These are phyloP conservation scores for Fusarium pininemorale DNA, from an alignment of 2,329 filamentous ascomycete species.

Conservation along the genomic window DNA sequence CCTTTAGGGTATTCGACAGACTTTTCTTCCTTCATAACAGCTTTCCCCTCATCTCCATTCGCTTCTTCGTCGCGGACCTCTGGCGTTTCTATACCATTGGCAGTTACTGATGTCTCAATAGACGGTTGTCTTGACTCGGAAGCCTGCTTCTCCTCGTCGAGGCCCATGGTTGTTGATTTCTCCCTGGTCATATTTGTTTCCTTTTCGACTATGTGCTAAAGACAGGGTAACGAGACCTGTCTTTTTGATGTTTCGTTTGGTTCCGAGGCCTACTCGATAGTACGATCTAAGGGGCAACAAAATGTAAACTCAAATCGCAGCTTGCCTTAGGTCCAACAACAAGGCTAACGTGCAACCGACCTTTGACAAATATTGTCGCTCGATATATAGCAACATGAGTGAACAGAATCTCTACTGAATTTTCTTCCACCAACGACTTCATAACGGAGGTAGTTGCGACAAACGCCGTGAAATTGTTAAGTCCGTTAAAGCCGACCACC, in stretches of 20 bases:
- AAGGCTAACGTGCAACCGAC: neutral
- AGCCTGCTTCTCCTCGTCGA: neutral
- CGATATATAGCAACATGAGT: rapidly evolving
- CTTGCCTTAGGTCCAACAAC: rapidly evolving
- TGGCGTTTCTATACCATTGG: neutral
- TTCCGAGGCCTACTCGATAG: rapidly evolving
- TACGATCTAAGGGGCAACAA: neutral
- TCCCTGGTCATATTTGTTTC: rapidly evolving
- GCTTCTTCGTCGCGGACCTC: rapidly evolving
- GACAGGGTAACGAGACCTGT: rapidly evolving
- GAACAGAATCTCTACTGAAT: rapidly evolving
- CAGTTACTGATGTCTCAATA: neutral
- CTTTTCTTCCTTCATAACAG: rapidly evolving
- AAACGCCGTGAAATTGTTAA: neutral
- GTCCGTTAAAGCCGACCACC: neutral
- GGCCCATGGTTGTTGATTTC: too few relatives aligned
- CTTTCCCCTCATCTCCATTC: rapidly evolving
- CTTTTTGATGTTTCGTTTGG: too few relatives aligned
- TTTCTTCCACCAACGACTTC: rapidly evolving
- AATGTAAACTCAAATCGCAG: neutral
- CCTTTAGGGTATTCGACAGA: neutral
- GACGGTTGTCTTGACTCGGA: neutral
- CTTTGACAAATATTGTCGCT: neutral
- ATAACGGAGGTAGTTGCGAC: neutral
- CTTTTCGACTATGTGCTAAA: rapidly evolving